Evolutionary conservation across 441 rosid species (phyloP), one percentile per base, ranked within the genome.

Genomic region (Populus tomentosa): DNA sequence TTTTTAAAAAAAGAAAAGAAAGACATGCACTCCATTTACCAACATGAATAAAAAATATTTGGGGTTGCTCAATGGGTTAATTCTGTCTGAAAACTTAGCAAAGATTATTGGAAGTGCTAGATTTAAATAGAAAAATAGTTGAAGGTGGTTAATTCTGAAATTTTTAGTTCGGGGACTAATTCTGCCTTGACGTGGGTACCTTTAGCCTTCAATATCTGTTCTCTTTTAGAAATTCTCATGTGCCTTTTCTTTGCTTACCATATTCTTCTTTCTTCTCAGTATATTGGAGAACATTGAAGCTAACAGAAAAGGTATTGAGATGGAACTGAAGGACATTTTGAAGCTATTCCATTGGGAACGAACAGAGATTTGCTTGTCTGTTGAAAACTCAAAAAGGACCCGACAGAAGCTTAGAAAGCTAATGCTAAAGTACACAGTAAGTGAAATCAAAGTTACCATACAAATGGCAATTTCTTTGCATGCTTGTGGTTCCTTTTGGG

Each of bases 281-380:
- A 87, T 94, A 77, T 81, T 85, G 88, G 92, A 93, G 80, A 81
- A 88, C 77, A 81, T 93, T 77, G 89, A 89, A 75, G 73, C 81
- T 64, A 85, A 73, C 81, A 86, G 97, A 82, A 91, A 76, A 78
- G 83, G 71, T 24, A 87, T 90, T 72, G 92, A 90, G 84, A 80
- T 72, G 75, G 92, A 92, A 84, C 79, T 97, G 77, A 90, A 85
- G 79, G 94, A 94, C 38, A 85, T 90, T 68, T 70, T 88, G 82
- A 94, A 88, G 85, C 86, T 93, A 35, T 93, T 90, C 75, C 89
- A 87, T 68, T 97, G 99, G 99, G 97, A 92, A 78, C 88, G 89
- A 76, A 80, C 84, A 72, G 97, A 91, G 79, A 88, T 77, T 78
- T 82, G 85, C 77, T 78, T 90, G 77, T 81, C 89, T 50, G 75